phyloP scores from a whole-genome alignment of 2,329 filamentous ascomycete genomes.

The Beauveria sp. region DNA sequence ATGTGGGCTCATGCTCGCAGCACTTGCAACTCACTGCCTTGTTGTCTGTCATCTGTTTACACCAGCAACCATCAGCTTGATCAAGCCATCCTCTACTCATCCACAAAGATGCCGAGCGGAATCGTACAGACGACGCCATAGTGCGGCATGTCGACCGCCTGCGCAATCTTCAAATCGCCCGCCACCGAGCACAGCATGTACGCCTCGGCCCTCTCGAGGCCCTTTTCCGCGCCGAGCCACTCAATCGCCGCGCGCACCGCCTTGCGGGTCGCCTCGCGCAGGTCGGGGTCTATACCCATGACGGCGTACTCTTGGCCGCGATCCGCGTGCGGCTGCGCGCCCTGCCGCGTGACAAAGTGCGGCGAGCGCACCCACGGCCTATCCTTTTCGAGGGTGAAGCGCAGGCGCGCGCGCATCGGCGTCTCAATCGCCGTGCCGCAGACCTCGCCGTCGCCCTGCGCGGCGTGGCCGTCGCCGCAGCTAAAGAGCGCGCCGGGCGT shows the following conservation, averaged over 20 bases:
- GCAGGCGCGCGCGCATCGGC: conserved; percentile 38
- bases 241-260: conserved; percentile 39
- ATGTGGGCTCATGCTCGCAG: background rate
- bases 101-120: conserved; percentile 38
- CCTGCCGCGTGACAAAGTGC: conserved; percentile 34
- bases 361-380: conserved; percentile 38
- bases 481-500: conserved; percentile 43
- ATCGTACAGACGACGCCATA: conserved; percentile 42
- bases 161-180: conserved; percentile 41
- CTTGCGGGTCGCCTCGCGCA: conserved; percentile 40
- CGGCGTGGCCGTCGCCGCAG: conserved; percentile 46
- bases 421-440: conserved; percentile 51
- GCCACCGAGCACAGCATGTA: conserved; percentile 46
- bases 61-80: background rate
- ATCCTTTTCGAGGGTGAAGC: conserved; percentile 39
- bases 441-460: conserved; percentile 47
- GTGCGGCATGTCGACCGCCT: conserved; percentile 47
- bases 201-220: conserved; percentile 36
- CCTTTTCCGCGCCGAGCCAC: conserved; percentile 40
- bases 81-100: background rate
- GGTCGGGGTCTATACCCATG: conserved; percentile 38
- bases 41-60: background rate
- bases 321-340: conserved; percentile 13
- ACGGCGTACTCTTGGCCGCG: conserved; percentile 34
- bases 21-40: background rate